Evolutionary conservation across 169 alveolate genomes (phyloP).

Genomic region (Cryptosporidium ubiquitum): DNA sequence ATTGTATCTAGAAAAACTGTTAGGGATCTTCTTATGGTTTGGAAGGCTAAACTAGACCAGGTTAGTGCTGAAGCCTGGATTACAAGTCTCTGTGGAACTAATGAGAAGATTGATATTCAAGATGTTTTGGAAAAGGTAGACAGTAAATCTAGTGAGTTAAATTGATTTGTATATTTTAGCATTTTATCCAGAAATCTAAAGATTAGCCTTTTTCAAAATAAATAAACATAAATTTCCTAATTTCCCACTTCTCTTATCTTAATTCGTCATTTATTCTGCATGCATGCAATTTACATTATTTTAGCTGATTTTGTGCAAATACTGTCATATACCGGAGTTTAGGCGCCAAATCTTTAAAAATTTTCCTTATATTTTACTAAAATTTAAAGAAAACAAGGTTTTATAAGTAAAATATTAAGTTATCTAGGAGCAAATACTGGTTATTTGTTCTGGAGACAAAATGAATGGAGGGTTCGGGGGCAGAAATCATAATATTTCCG

Average conservation of each 20-base stretch:
- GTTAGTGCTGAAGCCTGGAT: constrained; percentile 74
- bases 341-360: neutral
- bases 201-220: neutral
- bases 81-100: constrained; percentile 67
- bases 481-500: neutral
- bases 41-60: constrained; percentile 66
- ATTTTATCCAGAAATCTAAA: neutral
- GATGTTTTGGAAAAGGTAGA: constrained; percentile 29
- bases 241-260: neutral
- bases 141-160: neutral
- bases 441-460: neutral
- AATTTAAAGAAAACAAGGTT: neutral
- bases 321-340: constrained; percentile 2
- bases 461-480: constrained; percentile 11
- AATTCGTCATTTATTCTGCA: neutral
- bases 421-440: neutral
- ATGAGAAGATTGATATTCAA: constrained; percentile 48
- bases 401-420: neutral
- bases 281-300: neutral
- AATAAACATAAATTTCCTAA: neutral
- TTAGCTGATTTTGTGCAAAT: neutral
- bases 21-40: constrained; percentile 61
- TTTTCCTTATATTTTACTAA: neutral
- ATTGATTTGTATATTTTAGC: neutral
- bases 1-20: constrained; percentile 57